phyloP scores from a whole-genome alignment of 345 rosid genomes.

The Murraya paniculata region DNA sequence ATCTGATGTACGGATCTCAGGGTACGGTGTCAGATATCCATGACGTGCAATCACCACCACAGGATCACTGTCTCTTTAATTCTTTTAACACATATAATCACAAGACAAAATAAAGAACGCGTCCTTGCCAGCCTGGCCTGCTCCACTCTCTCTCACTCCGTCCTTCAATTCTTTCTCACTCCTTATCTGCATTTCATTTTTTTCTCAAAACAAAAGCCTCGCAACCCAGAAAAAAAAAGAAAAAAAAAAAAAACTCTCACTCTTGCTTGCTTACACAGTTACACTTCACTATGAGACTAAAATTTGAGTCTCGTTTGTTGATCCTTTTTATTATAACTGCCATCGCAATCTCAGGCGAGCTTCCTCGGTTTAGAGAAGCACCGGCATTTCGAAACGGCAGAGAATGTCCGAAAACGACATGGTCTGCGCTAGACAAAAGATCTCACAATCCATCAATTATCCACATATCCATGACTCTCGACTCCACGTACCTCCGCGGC shows the following conservation, averaged over 20 bases:
- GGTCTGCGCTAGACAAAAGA: slow-evolving; percentile 26
- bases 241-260: neutral
- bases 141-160: neutral
- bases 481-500: slow-evolving; percentile 83
- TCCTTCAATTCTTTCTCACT: neutral
- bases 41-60: slow-evolving; percentile 11
- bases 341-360: slow-evolving; percentile 15
- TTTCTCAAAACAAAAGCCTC: neutral
- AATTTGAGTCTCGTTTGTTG: neutral
- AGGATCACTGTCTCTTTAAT: neutral
- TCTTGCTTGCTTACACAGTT: neutral
- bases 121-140: slow-evolving; percentile 47
- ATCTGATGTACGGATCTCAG: neutral
- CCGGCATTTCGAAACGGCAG: slow-evolving; percentile 74
- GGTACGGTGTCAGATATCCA: neutral
- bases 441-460: slow-evolving; percentile 39
- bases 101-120: slow-evolving; percentile 17
- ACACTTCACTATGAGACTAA: neutral
- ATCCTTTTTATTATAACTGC: slow-evolving; percentile 9
- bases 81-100: neutral
- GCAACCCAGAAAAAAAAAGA: too few species aligned
- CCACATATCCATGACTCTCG: slow-evolving; percentile 87
- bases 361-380: slow-evolving; percentile 57
- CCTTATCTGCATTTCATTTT: neutral
- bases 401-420: slow-evolving; percentile 44